A percentile compares a stretch with the other conserved stretches of the same genome.
These are phyloP conservation scores for Trichoderma sp. DNA, from an alignment of 2,329 filamentous ascomycete genomes.

Conservation along the genomic window DNA sequence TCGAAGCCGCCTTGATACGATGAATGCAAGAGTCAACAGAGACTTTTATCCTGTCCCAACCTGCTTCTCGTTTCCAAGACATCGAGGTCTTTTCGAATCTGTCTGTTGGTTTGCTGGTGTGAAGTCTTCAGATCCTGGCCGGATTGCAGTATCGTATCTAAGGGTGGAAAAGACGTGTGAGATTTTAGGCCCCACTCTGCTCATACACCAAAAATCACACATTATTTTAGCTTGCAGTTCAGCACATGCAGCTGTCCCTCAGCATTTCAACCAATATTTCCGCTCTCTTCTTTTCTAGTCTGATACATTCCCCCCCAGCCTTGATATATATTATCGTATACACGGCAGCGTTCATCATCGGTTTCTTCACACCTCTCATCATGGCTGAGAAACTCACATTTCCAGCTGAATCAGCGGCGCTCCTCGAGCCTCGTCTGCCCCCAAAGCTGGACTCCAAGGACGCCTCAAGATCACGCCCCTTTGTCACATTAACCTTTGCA, in stretches of 20 bases:
- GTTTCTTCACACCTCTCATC: neutral
- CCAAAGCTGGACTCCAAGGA: neutral
- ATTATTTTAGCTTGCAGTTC: neutral
- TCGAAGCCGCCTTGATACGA: slow-evolving; percentile 50
- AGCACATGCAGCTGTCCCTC: neutral
- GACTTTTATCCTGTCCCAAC: neutral
- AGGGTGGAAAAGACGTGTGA: neutral
- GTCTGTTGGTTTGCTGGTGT: neutral
- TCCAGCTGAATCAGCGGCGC: slow-evolving; percentile 30
- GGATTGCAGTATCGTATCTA: neutral
- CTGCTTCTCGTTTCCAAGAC: too few species aligned
- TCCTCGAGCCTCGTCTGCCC: slow-evolving; percentile 36
- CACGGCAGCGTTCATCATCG: neutral
- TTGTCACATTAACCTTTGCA: slow-evolving; percentile 83
- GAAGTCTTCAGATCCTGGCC: too few species aligned
- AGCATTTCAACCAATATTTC: neutral
- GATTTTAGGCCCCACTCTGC: neutral
- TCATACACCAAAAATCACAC: neutral
- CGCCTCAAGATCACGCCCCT: slow-evolving; percentile 33
- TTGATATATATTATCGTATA: neutral
- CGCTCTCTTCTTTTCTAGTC: neutral
- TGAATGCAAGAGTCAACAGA: neutral
- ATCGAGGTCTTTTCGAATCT: neutral
- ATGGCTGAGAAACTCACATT: slow-evolving; percentile 38
- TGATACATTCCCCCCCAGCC: neutral